These are phyloP conservation scores for Coffea eugenioides DNA, from an alignment of 257 asterid genomes.

Conservation along the genomic window DNA sequence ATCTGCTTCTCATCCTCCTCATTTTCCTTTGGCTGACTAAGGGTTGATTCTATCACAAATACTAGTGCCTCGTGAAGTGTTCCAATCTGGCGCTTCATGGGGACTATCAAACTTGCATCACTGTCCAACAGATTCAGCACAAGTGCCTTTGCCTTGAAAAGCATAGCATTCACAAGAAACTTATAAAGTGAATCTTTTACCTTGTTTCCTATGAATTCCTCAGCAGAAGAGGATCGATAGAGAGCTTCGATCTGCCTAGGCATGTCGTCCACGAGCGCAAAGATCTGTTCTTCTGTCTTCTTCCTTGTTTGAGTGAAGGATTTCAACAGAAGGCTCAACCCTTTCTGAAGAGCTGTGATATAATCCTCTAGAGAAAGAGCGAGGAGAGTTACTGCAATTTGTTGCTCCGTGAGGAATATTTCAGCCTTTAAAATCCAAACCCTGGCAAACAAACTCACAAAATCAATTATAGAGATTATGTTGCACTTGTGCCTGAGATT, in stretches of 20 bases:
- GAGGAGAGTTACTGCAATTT: neutral
- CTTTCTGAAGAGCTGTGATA: neutral
- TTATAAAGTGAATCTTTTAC: neutral
- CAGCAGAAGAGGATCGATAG: neutral
- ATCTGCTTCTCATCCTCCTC: neutral
- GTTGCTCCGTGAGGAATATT: slow-evolving; percentile 3
- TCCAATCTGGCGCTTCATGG: neutral
- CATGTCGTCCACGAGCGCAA: neutral
- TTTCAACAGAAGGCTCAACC: neutral
- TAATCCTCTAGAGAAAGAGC: neutral
- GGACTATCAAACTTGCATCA: slow-evolving; percentile 3
- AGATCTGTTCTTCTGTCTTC: neutral
- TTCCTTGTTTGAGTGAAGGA: no score
- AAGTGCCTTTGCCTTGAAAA: slow-evolving; percentile 12
- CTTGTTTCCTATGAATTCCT: neutral
- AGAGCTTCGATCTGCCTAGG: neutral
- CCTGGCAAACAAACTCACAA: slow-evolving; percentile 8
- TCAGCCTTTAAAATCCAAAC: slow-evolving; percentile 11
- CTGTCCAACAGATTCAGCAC: neutral
- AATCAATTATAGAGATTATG: neutral
- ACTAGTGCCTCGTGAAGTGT: neutral
- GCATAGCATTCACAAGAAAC: neutral
- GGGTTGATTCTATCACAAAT: neutral
- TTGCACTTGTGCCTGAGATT: neutral
- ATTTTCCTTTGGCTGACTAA: neutral